A percentile compares a stretch with the other conserved stretches of the same genome.
Conservation (phyloP, 176 grass and related monocot species). For the Musa acuminata region DNA sequence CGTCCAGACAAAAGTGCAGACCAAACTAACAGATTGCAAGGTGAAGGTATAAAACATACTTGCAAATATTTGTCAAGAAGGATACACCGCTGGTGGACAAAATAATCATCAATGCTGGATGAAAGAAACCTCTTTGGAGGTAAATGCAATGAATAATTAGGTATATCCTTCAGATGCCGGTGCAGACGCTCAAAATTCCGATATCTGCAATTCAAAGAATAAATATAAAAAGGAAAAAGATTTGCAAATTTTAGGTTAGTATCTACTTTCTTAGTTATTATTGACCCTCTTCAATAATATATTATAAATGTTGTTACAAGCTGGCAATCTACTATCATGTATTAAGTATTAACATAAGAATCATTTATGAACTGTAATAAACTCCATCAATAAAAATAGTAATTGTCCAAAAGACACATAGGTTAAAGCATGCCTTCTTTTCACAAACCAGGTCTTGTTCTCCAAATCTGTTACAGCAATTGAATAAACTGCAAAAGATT, state of each 20-base stretch:
- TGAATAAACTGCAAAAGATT: conserved; percentile 99
- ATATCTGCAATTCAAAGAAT: conserved; percentile 58
- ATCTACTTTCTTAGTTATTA: not conserved
- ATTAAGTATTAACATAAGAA: conserved; percentile 1
- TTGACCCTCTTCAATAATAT: not conserved
- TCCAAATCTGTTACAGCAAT: conserved; percentile 79
- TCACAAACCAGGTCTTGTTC: conserved; percentile 95
- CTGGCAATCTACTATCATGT: not conserved
- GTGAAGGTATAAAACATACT: conserved; percentile 31
- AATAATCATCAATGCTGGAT: conserved; percentile 94
- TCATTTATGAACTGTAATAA: not conserved
- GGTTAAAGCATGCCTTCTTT: conserved; percentile 83
- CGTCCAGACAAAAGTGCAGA: conserved; percentile 3
- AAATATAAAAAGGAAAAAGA: not conserved
- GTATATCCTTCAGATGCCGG: conserved; percentile 85
- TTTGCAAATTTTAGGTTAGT: not conserved
- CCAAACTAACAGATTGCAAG: not conserved
- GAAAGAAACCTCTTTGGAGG: conserved; percentile 96
- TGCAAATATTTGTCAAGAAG: conserved; percentile 95
- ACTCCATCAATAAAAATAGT: not conserved
- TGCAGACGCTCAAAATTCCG: conserved; percentile 96
- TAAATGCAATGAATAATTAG: conserved; percentile 92
- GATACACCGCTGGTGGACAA: conserved; percentile 95
- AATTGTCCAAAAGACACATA: too few relatives aligned
- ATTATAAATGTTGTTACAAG: not conserved